These are phyloP conservation scores for Ophiostoma triangulosporum DNA, from an alignment of 2,329 filamentous ascomycete species.

Conservation along the genomic window DNA sequence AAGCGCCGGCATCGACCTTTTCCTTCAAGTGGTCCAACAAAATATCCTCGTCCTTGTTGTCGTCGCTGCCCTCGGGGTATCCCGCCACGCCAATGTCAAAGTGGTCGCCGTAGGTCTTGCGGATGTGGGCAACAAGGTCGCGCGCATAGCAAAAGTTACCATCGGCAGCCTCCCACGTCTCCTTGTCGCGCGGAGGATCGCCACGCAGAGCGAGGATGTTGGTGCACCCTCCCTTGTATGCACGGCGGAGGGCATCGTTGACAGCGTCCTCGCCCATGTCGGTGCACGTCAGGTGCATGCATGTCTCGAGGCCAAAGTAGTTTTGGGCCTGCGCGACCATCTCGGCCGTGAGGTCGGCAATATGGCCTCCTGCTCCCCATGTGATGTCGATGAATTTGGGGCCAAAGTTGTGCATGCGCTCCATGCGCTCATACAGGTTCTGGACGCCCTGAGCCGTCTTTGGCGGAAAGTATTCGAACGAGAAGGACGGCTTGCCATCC, in stretches of 20 bases:
- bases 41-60: slow-evolving; percentile 73
- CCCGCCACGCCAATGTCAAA: slow-evolving; percentile 97
- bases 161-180: slow-evolving; percentile 82
- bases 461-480: slow-evolving; percentile 98
- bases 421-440: slow-evolving; percentile 98
- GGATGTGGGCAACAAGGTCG: slow-evolving; percentile 70
- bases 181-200: slow-evolving; percentile 84
- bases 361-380: slow-evolving; percentile 88
- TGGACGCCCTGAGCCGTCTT: slow-evolving; percentile 97
- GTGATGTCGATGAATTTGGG: slow-evolving; percentile 94
- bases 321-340: slow-evolving; percentile 96
- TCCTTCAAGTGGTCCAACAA: slow-evolving; percentile 90
- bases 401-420: slow-evolving; percentile 79
- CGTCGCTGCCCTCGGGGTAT: slow-evolving; percentile 90
- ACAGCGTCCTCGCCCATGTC: slow-evolving; percentile 93
- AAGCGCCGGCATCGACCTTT: slow-evolving; percentile 86
- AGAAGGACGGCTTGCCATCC: slow-evolving; percentile 76
- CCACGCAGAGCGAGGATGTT: slow-evolving; percentile 92
- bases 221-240: slow-evolving; percentile 90
- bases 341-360: slow-evolving; percentile 86
- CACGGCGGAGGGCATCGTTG: slow-evolving; percentile 72
- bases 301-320: slow-evolving; percentile 91
- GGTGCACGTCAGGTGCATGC: slow-evolving; percentile 97
- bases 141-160: slow-evolving; percentile 84
- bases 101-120: slow-evolving; percentile 66